These are phyloP conservation scores for Sclerospora graminicola DNA, from an alignment of 352 stramenopile species.

Conservation along the genomic window DNA sequence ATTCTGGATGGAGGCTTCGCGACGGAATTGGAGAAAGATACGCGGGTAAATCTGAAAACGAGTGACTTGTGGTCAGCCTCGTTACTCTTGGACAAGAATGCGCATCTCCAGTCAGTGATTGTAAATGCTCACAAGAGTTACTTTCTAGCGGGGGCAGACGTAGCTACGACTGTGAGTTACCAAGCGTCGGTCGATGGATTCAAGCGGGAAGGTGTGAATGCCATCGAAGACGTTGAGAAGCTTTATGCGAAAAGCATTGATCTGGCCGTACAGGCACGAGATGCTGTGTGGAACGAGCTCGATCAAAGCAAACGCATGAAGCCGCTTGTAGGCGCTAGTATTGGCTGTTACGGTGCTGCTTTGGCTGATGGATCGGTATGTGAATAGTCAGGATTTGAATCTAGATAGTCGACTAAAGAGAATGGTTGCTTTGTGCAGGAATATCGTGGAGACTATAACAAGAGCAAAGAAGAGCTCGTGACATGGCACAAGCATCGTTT, in stretches of 20 bases:
- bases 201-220: slow-evolving; percentile 44
- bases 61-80: slow-evolving; percentile 66
- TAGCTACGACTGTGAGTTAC: slow-evolving; percentile 78
- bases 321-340: slow-evolving; percentile 70
- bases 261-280: slow-evolving; percentile 52
- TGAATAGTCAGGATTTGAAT: slow-evolving; percentile 4
- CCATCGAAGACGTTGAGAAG: slow-evolving; percentile 33
- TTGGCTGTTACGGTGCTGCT: slow-evolving; percentile 79
- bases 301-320: slow-evolving; percentile 35
- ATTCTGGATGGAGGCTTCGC: slow-evolving; percentile 68
- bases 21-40: slow-evolving; percentile 69
- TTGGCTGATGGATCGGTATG: slow-evolving; percentile 75
- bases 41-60: slow-evolving; percentile 39
- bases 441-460: slow-evolving; percentile 77
- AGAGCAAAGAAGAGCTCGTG: slow-evolving; percentile 52
- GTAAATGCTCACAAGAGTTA: slow-evolving; percentile 62
- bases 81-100: slow-evolving; percentile 49
- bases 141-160: slow-evolving; percentile 65
- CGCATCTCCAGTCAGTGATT: slow-evolving; percentile 43
- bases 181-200: slow-evolving; percentile 82
- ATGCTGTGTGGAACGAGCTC: slow-evolving; percentile 37
- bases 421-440: slow-evolving; percentile 30
- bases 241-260: slow-evolving; percentile 71
- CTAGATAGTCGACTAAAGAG: neutral
- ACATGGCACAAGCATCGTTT: slow-evolving; percentile 74